Percentiles rank a stretch among this genome's conserved stretches.
phyloP scores from a whole-genome alignment of 305 asterid genomes.

The Fraxinus latifolia region DNA sequence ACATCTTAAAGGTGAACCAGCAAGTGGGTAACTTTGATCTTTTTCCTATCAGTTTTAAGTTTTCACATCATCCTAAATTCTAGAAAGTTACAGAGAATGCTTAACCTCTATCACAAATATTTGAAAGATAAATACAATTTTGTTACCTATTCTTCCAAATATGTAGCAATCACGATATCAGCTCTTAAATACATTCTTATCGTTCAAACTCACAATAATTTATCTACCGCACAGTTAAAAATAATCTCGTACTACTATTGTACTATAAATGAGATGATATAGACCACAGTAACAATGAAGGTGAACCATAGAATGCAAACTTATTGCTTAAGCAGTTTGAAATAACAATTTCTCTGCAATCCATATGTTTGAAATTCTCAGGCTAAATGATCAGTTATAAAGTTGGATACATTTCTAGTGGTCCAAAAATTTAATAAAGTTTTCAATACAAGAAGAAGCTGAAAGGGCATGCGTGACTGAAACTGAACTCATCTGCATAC shows the following conservation, averaged over 20 bases:
- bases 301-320: background rate
- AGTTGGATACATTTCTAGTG: background rate
- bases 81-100: constrained; percentile 7
- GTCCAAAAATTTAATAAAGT: background rate
- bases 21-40: background rate
- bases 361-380: background rate
- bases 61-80: background rate
- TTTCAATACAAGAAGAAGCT: background rate
- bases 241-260: constrained; percentile 3
- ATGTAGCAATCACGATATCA: constrained; percentile 12
- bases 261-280: background rate
- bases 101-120: background rate
- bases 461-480: background rate
- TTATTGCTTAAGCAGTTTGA: constrained; percentile 13
- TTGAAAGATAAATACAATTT: background rate
- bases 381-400: constrained; percentile 1
- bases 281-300: background rate
- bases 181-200: background rate
- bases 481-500: constrained; percentile 34
- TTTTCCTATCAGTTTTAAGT: background rate
- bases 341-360: constrained; percentile 8
- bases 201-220: constrained; percentile 10
- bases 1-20: background rate
- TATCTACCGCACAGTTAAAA: background rate
- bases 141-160: background rate